These are phyloP conservation scores for Stephania cephalantha DNA, from an alignment of 164 flowering plant genomes.

Conservation along the genomic window DNA sequence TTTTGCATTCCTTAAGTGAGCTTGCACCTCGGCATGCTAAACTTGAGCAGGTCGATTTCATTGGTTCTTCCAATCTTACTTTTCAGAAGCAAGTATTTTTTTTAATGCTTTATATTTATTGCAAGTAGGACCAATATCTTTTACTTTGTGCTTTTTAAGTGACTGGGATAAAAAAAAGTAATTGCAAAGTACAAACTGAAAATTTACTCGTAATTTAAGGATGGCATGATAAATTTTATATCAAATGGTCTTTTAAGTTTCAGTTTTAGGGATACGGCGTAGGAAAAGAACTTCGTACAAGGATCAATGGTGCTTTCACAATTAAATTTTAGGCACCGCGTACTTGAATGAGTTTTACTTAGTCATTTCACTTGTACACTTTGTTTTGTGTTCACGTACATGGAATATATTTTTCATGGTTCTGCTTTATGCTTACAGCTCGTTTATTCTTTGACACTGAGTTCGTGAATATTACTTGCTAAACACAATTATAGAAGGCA, in stretches of 20 bases:
- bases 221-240: background rate
- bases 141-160: background rate
- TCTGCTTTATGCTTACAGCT: background rate
- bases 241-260: background rate
- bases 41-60: constrained; percentile 70
- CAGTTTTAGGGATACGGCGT: background rate
- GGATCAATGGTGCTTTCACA: background rate
- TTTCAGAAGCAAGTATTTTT: background rate
- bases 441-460: background rate
- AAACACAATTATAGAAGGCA: background rate
- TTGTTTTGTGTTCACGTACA: background rate
- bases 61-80: background rate
- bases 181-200: background rate
- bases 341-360: background rate
- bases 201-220: background rate
- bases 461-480: background rate
- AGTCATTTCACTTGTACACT: background rate
- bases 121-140: background rate
- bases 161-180: background rate
- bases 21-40: constrained; percentile 61
- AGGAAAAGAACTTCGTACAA: background rate
- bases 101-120: background rate
- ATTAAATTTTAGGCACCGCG: background rate
- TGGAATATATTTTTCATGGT: background rate
- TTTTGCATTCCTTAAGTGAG: constrained; percentile 71